These are phyloP conservation scores for Penicillium manginii DNA, from an alignment of 495 filamentous ascomycete species.

Conservation along the genomic window DNA sequence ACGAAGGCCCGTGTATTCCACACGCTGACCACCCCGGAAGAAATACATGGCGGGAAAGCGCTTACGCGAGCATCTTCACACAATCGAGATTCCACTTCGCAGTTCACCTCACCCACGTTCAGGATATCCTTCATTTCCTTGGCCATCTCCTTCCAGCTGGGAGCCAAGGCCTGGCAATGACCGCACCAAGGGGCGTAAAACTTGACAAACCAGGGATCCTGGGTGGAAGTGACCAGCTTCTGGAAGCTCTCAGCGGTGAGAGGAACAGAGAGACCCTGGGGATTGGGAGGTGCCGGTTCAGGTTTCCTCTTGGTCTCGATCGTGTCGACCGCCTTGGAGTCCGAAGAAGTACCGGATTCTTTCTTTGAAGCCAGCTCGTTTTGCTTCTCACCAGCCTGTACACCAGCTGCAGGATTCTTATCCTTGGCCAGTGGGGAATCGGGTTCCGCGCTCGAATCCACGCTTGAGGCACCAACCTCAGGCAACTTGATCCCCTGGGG, in stretches of 20 bases:
- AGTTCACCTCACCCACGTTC: constrained; percentile 96
- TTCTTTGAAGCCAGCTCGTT: constrained; percentile 44
- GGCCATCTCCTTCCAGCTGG: constrained; percentile 86
- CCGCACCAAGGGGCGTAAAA: constrained; percentile 98
- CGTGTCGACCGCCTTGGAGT: constrained; percentile 32
- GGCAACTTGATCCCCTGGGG: constrained; percentile 63
- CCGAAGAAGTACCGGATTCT: constrained; percentile 27
- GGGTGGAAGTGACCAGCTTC: constrained; percentile 78
- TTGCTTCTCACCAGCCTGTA: constrained; percentile 49
- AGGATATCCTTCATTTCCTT: constrained; percentile 85
- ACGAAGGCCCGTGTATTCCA: constrained; percentile 91
- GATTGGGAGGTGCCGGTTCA: constrained; percentile 66
- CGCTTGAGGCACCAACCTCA: constrained; percentile 54
- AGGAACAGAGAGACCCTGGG: constrained; percentile 69
- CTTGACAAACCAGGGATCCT: constrained; percentile 97
- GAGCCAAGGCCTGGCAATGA: constrained; percentile 90
- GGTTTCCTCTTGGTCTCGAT: constrained; percentile 37
- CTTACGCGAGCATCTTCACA: constrained; percentile 84
- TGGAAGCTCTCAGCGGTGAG: constrained; percentile 88
- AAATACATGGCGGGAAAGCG: constrained; percentile 86
- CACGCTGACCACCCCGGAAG: constrained; percentile 88
- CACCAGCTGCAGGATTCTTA: constrained; percentile 49
- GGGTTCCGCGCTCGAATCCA: constrained; percentile 52
- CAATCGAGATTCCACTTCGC: constrained; percentile 77
- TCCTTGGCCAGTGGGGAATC: constrained; percentile 52